phyloP scores from a whole-genome alignment of 1,139 yeast genomes.

The Yamadazyma triangularis region DNA sequence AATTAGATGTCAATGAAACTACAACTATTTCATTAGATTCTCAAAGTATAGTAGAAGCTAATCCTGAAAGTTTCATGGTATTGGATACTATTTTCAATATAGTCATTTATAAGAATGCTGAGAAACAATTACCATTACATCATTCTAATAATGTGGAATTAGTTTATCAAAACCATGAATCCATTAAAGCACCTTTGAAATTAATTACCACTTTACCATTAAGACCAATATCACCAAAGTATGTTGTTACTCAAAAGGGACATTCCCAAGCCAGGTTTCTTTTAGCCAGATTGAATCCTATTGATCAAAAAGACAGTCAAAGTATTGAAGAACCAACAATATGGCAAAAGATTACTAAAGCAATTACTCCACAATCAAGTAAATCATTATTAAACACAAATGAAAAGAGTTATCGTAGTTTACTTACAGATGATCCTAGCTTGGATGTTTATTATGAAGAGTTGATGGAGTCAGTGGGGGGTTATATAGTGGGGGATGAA shows the following conservation, averaged over 20 bases:
- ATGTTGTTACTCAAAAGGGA: constrained; percentile 25
- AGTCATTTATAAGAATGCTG: constrained; percentile 19
- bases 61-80: constrained; percentile 17
- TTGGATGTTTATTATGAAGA: constrained; percentile 15
- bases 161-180: constrained; percentile 11
- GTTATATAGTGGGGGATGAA: constrained; percentile 5
- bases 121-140: constrained; percentile 20
- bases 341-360: not conserved
- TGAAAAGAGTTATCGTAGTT: constrained; percentile 4
- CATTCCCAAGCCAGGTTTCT: constrained; percentile 35
- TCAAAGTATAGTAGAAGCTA: constrained; percentile 11
- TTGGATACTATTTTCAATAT: constrained; percentile 28
- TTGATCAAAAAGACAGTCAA: too few species aligned
- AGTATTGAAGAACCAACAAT: too few species aligned
- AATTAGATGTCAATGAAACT: constrained; percentile 4
- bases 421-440: constrained; percentile 18
- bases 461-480: constrained; percentile 9
- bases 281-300: constrained; percentile 24
- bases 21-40: constrained; percentile 17
- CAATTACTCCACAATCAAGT: not conserved
- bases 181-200: constrained; percentile 11
- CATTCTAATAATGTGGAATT: constrained; percentile 28
- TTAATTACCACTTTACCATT: constrained; percentile 10
- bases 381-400: not conserved
- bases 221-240: constrained; percentile 14